A percentile compares a stretch with the other conserved stretches of the same genome.
These are phyloP conservation scores for Coniochaeta sp. DNA, from an alignment of 2,329 filamentous ascomycete genomes.

Conservation along the genomic window DNA sequence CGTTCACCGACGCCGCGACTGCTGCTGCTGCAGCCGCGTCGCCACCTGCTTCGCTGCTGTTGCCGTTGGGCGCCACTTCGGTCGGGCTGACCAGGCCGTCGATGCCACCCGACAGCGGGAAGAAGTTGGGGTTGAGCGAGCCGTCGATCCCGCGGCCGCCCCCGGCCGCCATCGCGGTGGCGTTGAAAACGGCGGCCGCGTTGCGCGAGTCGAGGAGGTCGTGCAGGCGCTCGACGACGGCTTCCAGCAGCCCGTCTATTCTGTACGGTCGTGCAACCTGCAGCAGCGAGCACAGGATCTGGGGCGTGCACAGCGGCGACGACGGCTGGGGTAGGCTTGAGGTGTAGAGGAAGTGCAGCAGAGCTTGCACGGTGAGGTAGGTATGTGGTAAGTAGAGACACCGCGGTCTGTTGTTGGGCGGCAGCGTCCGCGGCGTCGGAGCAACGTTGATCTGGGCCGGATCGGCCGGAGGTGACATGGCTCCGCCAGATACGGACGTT, in stretches of 20 bases:
- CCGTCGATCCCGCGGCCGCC: slow-evolving; percentile 78
- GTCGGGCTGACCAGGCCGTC: slow-evolving; percentile 27
- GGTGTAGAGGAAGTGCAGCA: slow-evolving; percentile 91
- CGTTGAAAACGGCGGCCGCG: slow-evolving; percentile 95
- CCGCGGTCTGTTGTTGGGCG: slow-evolving; percentile 64
- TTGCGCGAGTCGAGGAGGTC: slow-evolving; percentile 86
- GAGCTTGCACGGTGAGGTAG: slow-evolving; percentile 76
- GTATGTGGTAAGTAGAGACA: slow-evolving; percentile 93
- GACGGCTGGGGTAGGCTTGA: slow-evolving; percentile 72
- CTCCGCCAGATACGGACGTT: slow-evolving; percentile 33
- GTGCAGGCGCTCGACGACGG: slow-evolving; percentile 85
- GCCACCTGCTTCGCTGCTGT: not conserved
- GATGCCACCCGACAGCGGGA: slow-evolving; percentile 39
- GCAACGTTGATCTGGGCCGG: slow-evolving; percentile 44
- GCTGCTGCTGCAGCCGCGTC: slow-evolving; percentile 19
- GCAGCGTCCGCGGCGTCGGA: slow-evolving; percentile 48
- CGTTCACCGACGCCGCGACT: slow-evolving; percentile 15
- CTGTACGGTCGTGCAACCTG: slow-evolving; percentile 92
- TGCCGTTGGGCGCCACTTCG: slow-evolving; percentile 8
- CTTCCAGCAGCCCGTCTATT: slow-evolving; percentile 85
- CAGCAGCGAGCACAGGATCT: slow-evolving; percentile 89
- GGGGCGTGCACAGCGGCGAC: slow-evolving; percentile 80
- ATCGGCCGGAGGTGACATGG: slow-evolving; percentile 29
- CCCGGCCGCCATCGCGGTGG: slow-evolving; percentile 94
- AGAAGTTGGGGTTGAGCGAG: slow-evolving; percentile 55